phyloP scores from a whole-genome alignment of 2,329 filamentous ascomycete genomes.

The Shiraia bambusicola region DNA sequence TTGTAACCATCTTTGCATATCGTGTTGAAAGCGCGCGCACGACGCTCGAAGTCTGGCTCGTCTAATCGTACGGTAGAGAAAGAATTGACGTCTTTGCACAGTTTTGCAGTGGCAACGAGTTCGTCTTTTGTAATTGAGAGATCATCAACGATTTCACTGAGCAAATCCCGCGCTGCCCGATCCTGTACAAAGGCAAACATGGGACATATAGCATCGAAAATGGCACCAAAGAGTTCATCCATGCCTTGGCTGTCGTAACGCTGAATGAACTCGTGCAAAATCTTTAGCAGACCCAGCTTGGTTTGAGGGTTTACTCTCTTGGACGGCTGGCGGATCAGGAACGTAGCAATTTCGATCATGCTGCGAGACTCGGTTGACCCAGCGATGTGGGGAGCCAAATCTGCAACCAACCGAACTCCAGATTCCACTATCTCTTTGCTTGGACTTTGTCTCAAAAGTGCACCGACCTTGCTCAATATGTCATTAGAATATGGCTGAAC shows the following conservation, averaged over 20 bases:
- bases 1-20: constrained; percentile 66
- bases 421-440: constrained; percentile 76
- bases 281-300: constrained; percentile 77
- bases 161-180: constrained; percentile 68
- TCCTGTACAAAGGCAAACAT: constrained; percentile 92
- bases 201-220: constrained; percentile 74
- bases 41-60: constrained; percentile 83
- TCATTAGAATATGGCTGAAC: constrained; percentile 68
- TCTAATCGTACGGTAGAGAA: constrained; percentile 72
- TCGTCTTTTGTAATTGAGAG: constrained; percentile 66
- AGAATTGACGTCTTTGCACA: constrained; percentile 81
- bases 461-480: constrained; percentile 59
- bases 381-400: constrained; percentile 55
- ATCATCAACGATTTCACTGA: constrained; percentile 71
- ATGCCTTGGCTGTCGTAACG: constrained; percentile 61
- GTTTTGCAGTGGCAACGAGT: constrained; percentile 62
- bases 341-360: constrained; percentile 76
- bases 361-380: constrained; percentile 65
- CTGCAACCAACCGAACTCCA: constrained; percentile 76
- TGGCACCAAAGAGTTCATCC: constrained; percentile 59
- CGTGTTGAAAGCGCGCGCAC: constrained; percentile 72
- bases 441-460: constrained; percentile 58
- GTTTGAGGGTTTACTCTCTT: constrained; percentile 78
- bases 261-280: constrained; percentile 78
- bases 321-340: constrained; percentile 81